phyloP scores from a whole-genome alignment of 2,329 filamentous ascomycete genomes.

The Neonectria magnoliae region DNA sequence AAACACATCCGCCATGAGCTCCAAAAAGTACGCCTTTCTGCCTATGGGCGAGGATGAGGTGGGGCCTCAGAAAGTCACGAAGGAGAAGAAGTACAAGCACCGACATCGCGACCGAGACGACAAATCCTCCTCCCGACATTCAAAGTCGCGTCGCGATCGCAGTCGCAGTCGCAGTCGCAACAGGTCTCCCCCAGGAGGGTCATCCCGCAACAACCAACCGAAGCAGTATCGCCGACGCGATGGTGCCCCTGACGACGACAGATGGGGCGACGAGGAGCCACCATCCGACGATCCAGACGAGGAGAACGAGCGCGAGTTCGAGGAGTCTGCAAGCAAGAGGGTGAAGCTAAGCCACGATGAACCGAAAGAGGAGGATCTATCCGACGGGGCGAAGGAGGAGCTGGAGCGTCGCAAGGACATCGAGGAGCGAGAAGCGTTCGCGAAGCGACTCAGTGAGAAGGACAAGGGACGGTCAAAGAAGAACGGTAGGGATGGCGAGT shows the following conservation, averaged over 20 bases:
- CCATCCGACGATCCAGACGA: constrained; percentile 54
- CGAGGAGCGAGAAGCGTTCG: constrained; percentile 81
- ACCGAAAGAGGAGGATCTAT: constrained; percentile 58
- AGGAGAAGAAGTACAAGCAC: constrained; percentile 58
- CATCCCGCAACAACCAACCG: constrained; percentile 45
- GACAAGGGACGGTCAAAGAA: constrained; percentile 78
- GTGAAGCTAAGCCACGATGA: constrained; percentile 71
- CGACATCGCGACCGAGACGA: constrained; percentile 52
- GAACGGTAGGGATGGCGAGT: constrained; percentile 65
- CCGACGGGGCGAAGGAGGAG: constrained; percentile 69
- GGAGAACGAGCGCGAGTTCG: constrained; percentile 67
- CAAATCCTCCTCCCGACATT: constrained; percentile 40
- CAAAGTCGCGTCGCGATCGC: constrained; percentile 43
- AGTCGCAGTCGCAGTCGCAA: constrained; percentile 44
- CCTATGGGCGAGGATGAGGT: constrained; percentile 74
- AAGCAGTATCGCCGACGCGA: constrained; percentile 57
- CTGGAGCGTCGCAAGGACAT: constrained; percentile 71
- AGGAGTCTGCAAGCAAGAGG: constrained; percentile 76
- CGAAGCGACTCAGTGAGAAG: constrained; percentile 77
- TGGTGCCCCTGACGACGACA: constrained; percentile 68
- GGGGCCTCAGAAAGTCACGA: constrained; percentile 62
- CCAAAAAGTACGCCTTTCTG: constrained; percentile 73
- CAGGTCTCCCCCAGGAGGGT: constrained; percentile 42
- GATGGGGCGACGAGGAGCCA: constrained; percentile 83
- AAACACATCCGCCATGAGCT: constrained; percentile 52